Evolutionary conservation across 192 early-diverging fungal genomes (phyloP).

Genomic region (Jimgerdemannia flammicorona): DNA sequence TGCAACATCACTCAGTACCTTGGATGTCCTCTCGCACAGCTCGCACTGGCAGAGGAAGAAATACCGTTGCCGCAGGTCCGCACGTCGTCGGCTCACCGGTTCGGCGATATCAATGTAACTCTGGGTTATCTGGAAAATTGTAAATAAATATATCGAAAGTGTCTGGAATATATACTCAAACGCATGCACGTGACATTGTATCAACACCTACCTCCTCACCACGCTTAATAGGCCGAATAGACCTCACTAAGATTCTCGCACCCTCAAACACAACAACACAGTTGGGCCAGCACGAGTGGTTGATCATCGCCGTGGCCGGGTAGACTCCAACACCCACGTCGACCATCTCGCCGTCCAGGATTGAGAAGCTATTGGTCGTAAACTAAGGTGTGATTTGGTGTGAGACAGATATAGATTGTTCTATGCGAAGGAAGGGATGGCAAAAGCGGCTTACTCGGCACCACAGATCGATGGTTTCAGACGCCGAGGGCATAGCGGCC

Average conservation of each 20-base stretch:
- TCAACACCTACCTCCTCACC: conserved; percentile 29
- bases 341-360: conserved; percentile 36
- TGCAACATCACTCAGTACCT: not conserved
- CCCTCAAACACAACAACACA: conserved; percentile 31
- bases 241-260: conserved; percentile 20
- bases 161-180: not conserved
- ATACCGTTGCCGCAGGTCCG: conserved; percentile 29
- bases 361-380: conserved; percentile 35
- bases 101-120: conserved; percentile 35
- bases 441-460: conserved; percentile 22
- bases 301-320: conserved; percentile 31
- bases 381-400: conserved; percentile 13
- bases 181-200: too few species aligned
- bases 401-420: not conserved
- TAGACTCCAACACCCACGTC: conserved; percentile 41
- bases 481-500: conserved; percentile 7
- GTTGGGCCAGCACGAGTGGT: conserved; percentile 44
- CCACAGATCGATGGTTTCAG: conserved; percentile 34
- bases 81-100: conserved; percentile 19
- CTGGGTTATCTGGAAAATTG: conserved; percentile 13
- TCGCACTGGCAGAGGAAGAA: conserved; percentile 39
- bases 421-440: not conserved
- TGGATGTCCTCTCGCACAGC: conserved; percentile 13
- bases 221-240: conserved; percentile 21
- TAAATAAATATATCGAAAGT: not conserved